phyloP scores from a whole-genome alignment of 176 grass and related monocot genomes.

The Aegilops sharonensis region DNA sequence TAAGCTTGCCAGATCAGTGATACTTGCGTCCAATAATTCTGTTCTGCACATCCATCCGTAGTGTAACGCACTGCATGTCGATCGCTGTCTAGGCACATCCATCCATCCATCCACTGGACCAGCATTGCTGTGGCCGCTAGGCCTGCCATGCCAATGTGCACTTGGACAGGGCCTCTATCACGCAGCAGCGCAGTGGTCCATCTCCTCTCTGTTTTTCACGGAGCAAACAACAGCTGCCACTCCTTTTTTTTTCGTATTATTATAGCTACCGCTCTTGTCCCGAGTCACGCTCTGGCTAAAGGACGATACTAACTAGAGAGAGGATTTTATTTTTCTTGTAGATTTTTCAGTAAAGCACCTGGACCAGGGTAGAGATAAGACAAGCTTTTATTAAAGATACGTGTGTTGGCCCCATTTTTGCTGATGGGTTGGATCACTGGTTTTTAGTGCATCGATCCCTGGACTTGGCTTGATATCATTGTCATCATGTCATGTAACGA shows the following conservation, averaged over 20 bases:
- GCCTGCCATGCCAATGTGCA: slow-evolving; percentile 12
- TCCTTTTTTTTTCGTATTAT: too few species aligned
- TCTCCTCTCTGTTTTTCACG: neutral
- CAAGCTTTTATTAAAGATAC: neutral
- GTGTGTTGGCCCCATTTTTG: neutral
- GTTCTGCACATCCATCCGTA: neutral
- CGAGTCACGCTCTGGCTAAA: neutral
- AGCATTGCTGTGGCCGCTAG: neutral
- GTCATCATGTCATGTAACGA: neutral
- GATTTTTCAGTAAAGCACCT: neutral
- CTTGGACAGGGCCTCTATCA: neutral
- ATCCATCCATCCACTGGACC: neutral
- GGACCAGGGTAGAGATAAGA: neutral
- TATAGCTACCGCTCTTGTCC: neutral
- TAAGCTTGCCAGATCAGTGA: neutral
- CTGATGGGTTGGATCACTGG: neutral
- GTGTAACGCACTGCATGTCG: neutral
- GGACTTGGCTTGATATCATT: neutral
- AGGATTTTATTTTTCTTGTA: neutral
- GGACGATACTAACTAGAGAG: neutral
- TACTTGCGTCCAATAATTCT: neutral
- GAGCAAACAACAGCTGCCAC: neutral
- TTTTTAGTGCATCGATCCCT: neutral
- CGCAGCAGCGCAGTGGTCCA: neutral
- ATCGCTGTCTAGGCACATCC: neutral